Conservation (phyloP, 768 basidiomycete genomes). For the Rossbeevera mucosa region DNA sequence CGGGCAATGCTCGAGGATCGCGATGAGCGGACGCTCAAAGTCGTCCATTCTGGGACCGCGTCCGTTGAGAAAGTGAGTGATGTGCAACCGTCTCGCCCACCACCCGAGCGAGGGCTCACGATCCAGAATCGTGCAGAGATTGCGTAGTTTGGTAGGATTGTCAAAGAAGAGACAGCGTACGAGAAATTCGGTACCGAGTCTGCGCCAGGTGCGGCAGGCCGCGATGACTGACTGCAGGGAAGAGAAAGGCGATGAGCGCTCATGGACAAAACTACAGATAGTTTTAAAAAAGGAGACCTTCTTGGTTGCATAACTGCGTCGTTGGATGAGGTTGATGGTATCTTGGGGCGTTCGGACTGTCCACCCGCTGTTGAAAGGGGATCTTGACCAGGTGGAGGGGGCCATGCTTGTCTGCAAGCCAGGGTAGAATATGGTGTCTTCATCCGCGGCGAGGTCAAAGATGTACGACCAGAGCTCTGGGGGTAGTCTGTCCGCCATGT, state of each 20-base stretch:
- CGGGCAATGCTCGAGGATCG: conserved; percentile 60
- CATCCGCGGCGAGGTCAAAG: conserved; percentile 66
- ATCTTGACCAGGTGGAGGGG: conserved; percentile 61
- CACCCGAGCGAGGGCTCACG: conserved; percentile 53
- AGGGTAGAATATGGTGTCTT: conserved; percentile 61
- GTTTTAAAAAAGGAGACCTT: conserved; percentile 41
- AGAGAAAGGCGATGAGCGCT: background rate
- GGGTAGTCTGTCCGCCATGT: conserved; percentile 44
- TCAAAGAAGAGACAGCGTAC: conserved; percentile 68
- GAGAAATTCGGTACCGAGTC: conserved; percentile 58
- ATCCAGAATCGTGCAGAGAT: conserved; percentile 50
- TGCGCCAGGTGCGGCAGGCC: conserved; percentile 62
- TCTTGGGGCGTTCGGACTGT: conserved; percentile 55
- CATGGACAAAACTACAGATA: background rate
- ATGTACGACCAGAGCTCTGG: conserved; percentile 68
- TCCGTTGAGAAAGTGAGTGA: conserved; percentile 47
- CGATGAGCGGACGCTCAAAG: conserved; percentile 50
- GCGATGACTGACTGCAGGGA: conserved; percentile 54
- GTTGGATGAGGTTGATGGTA: conserved; percentile 52
- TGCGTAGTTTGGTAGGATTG: conserved; percentile 50
- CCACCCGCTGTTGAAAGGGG: conserved; percentile 43
- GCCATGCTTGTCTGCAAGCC: conserved; percentile 59
- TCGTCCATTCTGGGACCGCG: conserved; percentile 42
- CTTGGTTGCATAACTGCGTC: conserved; percentile 59
- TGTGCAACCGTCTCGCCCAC: conserved; percentile 71